Conservation (phyloP, 192 early-diverging fungal genomes). For the Allomyces arbusculus region DNA sequence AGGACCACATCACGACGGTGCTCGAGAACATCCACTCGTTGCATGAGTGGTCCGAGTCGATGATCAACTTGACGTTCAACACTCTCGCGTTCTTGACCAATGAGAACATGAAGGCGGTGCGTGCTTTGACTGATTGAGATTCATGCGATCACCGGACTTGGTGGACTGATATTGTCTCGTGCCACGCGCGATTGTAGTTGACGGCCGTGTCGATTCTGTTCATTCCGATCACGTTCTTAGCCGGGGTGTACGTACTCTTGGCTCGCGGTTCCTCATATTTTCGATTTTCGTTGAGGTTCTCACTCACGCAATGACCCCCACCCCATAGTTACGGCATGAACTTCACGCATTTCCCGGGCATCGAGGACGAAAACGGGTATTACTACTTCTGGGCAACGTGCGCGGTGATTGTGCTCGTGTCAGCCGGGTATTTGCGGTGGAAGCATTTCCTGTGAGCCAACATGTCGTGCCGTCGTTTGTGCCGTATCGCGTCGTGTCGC, state of each 20-base stretch:
- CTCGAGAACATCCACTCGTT: not conserved
- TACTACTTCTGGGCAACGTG: slow-evolving; percentile 2
- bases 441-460: too few species aligned
- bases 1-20: not conserved
- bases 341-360: slow-evolving; percentile 19
- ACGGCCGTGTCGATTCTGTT: slow-evolving; percentile 16
- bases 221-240: slow-evolving; percentile 30
- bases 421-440: not conserved
- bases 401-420: not conserved
- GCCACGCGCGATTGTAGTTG: not conserved
- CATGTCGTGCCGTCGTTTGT: too few species aligned
- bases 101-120: slow-evolving; percentile 9
- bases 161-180: too few species aligned
- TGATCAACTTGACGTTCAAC: slow-evolving; percentile 4
- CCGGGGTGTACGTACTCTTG: slow-evolving; percentile 18
- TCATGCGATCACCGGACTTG: too few species aligned
- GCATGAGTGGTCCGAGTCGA: not conserved
- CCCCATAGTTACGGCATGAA: slow-evolving; percentile 24
- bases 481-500: too few species aligned
- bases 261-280: not conserved
- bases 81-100: slow-evolving; percentile 5
- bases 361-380: slow-evolving; percentile 11
- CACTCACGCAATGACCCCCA: not conserved
- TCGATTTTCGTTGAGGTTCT: not conserved
- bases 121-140: not conserved